Percentiles rank a stretch among this genome's conserved stretches.
Conservation (phyloP, 2,329 filamentous ascomycete genomes). For the Phaeosphaeriaceae sp. region DNA sequence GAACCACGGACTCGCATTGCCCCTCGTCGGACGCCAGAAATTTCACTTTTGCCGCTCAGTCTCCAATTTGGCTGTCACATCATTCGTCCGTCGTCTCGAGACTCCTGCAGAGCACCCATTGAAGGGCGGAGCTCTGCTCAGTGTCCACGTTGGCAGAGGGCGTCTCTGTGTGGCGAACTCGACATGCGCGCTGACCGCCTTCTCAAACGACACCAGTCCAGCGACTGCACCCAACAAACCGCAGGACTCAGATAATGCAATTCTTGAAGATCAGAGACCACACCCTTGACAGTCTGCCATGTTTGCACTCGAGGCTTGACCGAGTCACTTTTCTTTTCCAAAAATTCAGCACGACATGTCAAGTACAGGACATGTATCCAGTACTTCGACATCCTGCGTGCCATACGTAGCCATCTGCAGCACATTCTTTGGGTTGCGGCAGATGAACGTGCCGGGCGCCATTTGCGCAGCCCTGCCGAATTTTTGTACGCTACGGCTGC, state of each 20-base stretch:
- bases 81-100: background rate
- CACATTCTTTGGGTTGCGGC: slow-evolving; percentile 7
- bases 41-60: slow-evolving; percentile 22
- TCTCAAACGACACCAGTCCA: slow-evolving; percentile 19
- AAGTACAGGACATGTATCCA: background rate
- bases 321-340: background rate
- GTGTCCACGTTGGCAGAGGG: slow-evolving; percentile 26
- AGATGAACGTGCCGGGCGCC: slow-evolving; percentile 17
- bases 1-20: slow-evolving; percentile 2
- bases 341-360: background rate
- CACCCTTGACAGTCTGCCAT: background rate
- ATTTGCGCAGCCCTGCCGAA: slow-evolving; percentile 22
- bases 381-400: background rate
- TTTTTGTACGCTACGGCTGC: slow-evolving; percentile 32
- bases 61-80: slow-evolving; percentile 9
- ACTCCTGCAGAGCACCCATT: background rate
- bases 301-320: background rate
- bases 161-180: slow-evolving; percentile 33
- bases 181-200: slow-evolving; percentile 35
- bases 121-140: slow-evolving; percentile 8
- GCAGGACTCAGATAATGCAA: slow-evolving; percentile 21
- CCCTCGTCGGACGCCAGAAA: slow-evolving; percentile 8
- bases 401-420: background rate
- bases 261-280: slow-evolving; percentile 21
- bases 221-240: slow-evolving; percentile 18